phyloP scores from a whole-genome alignment of 1,139 yeast species.

The Nakaseomyces delphensis region DNA sequence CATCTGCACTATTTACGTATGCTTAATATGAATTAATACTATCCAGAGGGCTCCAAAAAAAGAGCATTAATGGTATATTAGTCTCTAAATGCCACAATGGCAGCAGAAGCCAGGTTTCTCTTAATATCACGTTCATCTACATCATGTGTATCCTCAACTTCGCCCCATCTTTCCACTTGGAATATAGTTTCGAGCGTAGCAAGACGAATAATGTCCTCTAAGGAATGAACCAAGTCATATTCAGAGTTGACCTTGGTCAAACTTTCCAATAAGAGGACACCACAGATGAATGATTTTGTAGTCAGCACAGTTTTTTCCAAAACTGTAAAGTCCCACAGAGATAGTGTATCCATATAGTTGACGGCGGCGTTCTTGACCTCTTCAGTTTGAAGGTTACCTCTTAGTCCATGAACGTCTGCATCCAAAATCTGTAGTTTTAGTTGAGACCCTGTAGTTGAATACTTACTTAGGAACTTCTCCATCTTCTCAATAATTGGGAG shows the following conservation, averaged over 20 bases:
- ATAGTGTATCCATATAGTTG: constrained; percentile 55
- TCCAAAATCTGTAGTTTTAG: constrained; percentile 54
- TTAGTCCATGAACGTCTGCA: constrained; percentile 68
- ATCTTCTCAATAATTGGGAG: constrained; percentile 62
- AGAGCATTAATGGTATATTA: neutral
- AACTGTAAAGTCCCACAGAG: constrained; percentile 73
- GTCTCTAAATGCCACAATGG: constrained; percentile 43
- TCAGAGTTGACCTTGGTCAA: constrained; percentile 16
- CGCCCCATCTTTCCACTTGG: constrained; percentile 93
- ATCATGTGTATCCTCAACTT: constrained; percentile 96
- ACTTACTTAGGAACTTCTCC: constrained; percentile 51
- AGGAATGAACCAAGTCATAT: constrained; percentile 28
- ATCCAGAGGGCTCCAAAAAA: neutral
- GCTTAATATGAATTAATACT: neutral
- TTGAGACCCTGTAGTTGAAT: constrained; percentile 30
- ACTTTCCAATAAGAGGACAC: constrained; percentile 35
- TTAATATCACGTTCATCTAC: constrained; percentile 85
- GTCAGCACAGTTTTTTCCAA: constrained; percentile 80
- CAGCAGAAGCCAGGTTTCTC: constrained; percentile 74
- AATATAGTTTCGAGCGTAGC: constrained; percentile 74
- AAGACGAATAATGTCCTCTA: constrained; percentile 68
- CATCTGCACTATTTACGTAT: constrained; percentile 1
- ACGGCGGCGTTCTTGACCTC: constrained; percentile 55
- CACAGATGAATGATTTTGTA: constrained; percentile 79
- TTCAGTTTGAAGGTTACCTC: constrained; percentile 65